Conservation (phyloP, 805 yeast genomes). For the Suhomyces pyralidae region DNA sequence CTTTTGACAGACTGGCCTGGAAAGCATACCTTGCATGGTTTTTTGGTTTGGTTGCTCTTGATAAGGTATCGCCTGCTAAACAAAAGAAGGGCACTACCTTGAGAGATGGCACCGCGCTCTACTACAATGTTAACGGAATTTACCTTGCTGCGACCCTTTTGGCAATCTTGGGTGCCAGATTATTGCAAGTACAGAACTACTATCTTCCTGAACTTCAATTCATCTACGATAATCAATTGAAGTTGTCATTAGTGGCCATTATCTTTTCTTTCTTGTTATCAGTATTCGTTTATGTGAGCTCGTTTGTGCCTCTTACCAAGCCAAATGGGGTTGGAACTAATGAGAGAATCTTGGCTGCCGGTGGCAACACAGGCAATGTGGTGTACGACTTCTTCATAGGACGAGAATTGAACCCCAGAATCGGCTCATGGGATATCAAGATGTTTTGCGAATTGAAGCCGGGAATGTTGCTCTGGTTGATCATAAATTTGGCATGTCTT, state of each 20-base stretch:
- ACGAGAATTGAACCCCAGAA: constrained; percentile 89
- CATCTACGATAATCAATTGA: constrained; percentile 64
- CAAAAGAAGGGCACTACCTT: constrained; percentile 61
- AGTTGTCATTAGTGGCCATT: constrained; percentile 60
- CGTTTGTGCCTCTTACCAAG: constrained; percentile 57
- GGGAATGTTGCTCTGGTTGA: constrained; percentile 83
- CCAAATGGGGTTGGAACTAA: constrained; percentile 53
- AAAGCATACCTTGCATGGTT: constrained; percentile 72
- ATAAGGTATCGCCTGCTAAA: constrained; percentile 63
- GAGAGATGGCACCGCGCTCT: constrained; percentile 68
- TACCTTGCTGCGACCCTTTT: constrained; percentile 44
- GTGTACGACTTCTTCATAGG: constrained; percentile 97
- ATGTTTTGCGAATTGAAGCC: constrained; percentile 92
- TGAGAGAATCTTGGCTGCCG: constrained; percentile 74
- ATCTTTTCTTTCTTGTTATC: constrained; percentile 65
- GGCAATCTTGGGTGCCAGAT: constrained; percentile 49
- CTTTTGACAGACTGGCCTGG: constrained; percentile 54
- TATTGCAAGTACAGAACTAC: constrained; percentile 44
- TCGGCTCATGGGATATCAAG: constrained; percentile 83
- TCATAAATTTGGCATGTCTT: constrained; percentile 72
- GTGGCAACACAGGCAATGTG: constrained; percentile 77
- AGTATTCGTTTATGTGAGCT: constrained; percentile 57
- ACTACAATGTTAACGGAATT: constrained; percentile 81
- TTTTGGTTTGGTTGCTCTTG: constrained; percentile 57
- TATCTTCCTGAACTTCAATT: constrained; percentile 77